Percentiles rank a stretch among this genome's conserved stretches.
Conservation (phyloP, 176 grass and related monocot genomes). For the Areca catechu region DNA sequence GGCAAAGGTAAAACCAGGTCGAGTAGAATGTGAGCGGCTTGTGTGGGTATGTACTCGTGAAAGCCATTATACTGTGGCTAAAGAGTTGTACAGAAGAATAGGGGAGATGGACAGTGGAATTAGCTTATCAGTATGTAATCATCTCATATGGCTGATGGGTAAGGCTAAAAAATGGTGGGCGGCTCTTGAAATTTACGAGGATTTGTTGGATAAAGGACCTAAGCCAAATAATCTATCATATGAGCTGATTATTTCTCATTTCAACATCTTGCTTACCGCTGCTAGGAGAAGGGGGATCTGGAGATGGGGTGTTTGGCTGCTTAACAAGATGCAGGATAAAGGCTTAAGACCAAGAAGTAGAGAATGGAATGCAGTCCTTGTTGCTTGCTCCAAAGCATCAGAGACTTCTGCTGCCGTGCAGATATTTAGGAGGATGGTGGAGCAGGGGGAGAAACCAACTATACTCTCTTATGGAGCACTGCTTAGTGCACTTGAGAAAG, state of each 20-base stretch:
- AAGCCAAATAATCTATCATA: constrained; percentile 73
- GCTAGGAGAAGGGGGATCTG: constrained; percentile 63
- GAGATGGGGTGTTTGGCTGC: constrained; percentile 59
- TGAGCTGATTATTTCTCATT: constrained; percentile 68
- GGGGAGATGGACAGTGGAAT: constrained; percentile 35
- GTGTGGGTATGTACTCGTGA: constrained; percentile 68
- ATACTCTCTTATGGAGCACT: constrained; percentile 64
- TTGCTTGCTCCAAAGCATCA: constrained; percentile 72
- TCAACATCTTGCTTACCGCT: constrained; percentile 56
- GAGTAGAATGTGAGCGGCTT: constrained; percentile 42
- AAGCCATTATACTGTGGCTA: constrained; percentile 64
- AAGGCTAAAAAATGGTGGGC: constrained; percentile 95
- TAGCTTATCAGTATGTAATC: constrained; percentile 75
- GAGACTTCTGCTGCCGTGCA: constrained; percentile 56
- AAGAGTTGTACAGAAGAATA: constrained; percentile 66
- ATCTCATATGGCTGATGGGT: constrained; percentile 80
- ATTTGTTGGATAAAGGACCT: constrained; percentile 63
- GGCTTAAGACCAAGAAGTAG: constrained; percentile 51
- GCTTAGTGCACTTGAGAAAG: constrained; percentile 74
- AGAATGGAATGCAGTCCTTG: constrained; percentile 84
- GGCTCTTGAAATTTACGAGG: constrained; percentile 84
- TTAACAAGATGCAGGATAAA: constrained; percentile 89
- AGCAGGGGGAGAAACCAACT: constrained; percentile 49
- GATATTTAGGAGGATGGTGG: constrained; percentile 70
- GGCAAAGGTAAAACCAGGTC: constrained; percentile 21